phyloP scores from a whole-genome alignment of 2,329 filamentous ascomycete genomes.

The Aureobasidium musti region DNA sequence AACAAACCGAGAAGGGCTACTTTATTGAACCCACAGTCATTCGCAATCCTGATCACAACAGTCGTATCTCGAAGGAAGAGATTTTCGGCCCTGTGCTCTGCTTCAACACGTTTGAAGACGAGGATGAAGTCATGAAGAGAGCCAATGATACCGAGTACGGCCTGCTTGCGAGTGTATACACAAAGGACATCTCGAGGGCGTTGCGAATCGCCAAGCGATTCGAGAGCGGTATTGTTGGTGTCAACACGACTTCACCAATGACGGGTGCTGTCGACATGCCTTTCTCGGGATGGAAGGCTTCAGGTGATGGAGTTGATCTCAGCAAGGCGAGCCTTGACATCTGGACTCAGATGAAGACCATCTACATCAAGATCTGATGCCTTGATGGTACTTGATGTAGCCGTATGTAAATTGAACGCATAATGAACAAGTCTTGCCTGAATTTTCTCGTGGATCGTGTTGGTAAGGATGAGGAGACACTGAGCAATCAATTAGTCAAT shows the following conservation, averaged over 20 bases:
- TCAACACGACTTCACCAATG: constrained; percentile 43
- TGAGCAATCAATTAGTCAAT: constrained; percentile 29
- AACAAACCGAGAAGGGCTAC: constrained; percentile 42
- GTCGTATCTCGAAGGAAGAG: constrained; percentile 35
- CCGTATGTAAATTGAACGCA: background rate
- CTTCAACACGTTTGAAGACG: constrained; percentile 36
- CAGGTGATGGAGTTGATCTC: constrained; percentile 54
- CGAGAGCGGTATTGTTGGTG: constrained; percentile 34
- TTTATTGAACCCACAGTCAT: constrained; percentile 54
- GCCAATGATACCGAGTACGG: constrained; percentile 46
- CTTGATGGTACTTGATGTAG: background rate
- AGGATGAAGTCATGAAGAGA: constrained; percentile 45
- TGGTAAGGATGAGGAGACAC: background rate
- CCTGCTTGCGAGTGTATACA: constrained; percentile 43
- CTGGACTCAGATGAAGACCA: constrained; percentile 39
- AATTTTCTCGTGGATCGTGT: background rate
- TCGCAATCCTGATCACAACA: constrained; percentile 45
- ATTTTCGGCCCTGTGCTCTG: constrained; percentile 37
- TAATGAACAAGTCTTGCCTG: background rate
- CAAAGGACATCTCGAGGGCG: constrained; percentile 43
- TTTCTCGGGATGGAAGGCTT: constrained; percentile 56
- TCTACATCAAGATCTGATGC: constrained; percentile 40
- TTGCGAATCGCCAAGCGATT: constrained; percentile 33
- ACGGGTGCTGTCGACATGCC: constrained; percentile 48
- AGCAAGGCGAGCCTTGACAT: constrained; percentile 39